Base-by-base conservation (phyloP, 768 basidiomycete genomes). In the Clavulina sp. region DNA sequence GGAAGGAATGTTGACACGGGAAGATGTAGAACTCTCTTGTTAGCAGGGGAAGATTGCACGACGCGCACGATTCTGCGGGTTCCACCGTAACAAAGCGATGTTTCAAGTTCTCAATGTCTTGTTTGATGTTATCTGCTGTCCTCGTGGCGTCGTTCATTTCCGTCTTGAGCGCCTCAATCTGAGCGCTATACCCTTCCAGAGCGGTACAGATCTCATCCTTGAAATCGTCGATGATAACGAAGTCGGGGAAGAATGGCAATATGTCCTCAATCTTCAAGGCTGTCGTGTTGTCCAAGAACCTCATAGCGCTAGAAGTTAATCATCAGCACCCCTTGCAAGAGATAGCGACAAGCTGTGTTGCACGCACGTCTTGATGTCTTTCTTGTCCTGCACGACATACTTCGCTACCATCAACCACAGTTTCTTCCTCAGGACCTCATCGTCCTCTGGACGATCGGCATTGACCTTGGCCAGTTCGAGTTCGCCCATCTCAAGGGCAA, bases 381-480 rank as follows among this genome's bases (percentile, higher is more conserved):
- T 83, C 71, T 95, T 87, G 66, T 96, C 88, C 61, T 93, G 89
- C 13, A 99, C 92, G 40, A 97, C 92, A 66, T 92, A 92, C 56
- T 83, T 84, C n/a, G 95, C 95, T 58, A 97, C 89, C 70, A 96
- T 97, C 50, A 99, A 69, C 95, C 95, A 99, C 49, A 99, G 69
- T 64, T 89, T 91, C 70, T 93, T 97, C 55, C 86, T 69, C 56
- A 96, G 75, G 49, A 77, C 77, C 60, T 97, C 92, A 54, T 89
- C 89, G 5, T 60, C 62, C 58, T 86, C 87, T 5, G 88, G 89
- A 74, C 82, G 82, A 62, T 99, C 88, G 2, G 95, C 95, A 58
- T 95, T 92, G 57, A 82, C 76, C 68, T 87, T 95, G 5, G 95
- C 95, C 24, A 97, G 69, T 56, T 97, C 95, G 52, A 99, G 63